Percentiles rank a stretch among this genome's conserved stretches.
phyloP scores from a whole-genome alignment of 1,284 basidiomycete genomes.

The Trametes hirsuta region DNA sequence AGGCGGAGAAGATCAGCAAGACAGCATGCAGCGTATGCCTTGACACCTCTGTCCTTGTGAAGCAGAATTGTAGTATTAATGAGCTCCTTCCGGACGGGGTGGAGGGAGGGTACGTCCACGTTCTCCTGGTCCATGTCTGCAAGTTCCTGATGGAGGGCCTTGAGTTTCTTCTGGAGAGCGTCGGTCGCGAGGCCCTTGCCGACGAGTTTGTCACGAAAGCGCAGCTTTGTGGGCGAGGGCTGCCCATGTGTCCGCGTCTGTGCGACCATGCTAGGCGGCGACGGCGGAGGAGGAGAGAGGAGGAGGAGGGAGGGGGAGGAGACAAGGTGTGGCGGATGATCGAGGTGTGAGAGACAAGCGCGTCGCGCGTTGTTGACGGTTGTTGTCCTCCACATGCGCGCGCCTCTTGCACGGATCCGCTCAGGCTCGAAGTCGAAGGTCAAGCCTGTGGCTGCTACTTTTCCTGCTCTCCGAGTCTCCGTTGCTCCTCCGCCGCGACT shows the following conservation, averaged over 20 bases:
- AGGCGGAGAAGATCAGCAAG: constrained; percentile 92
- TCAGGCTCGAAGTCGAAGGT: not conserved
- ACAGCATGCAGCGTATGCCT: constrained; percentile 92
- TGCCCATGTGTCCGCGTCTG: constrained; percentile 64
- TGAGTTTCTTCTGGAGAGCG: constrained; percentile 82
- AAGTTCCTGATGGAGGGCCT: constrained; percentile 82
- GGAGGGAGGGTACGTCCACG: constrained; percentile 77
- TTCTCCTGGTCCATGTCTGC: constrained; percentile 86
- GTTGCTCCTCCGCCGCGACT: not conserved
- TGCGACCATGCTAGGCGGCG: constrained; percentile 57
- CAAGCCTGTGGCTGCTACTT: constrained; percentile 14
- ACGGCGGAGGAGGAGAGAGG: not conserved
- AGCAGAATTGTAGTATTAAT: constrained; percentile 81
- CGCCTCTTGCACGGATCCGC: not conserved
- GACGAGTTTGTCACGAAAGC: constrained; percentile 79
- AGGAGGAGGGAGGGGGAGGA: not conserved
- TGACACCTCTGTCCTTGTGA: constrained; percentile 94
- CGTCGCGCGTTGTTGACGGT: constrained; percentile 31
- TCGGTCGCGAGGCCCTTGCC: constrained; percentile 74
- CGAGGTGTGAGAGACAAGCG: constrained; percentile 15
- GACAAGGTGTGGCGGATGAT: not conserved
- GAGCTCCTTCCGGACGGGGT: constrained; percentile 77
- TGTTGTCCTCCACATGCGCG: constrained; percentile 21
- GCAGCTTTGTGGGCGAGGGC: constrained; percentile 61
- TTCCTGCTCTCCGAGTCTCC: not conserved